phyloP scores from a whole-genome alignment of 2,329 filamentous ascomycete genomes.

The Penicillium sp. region DNA sequence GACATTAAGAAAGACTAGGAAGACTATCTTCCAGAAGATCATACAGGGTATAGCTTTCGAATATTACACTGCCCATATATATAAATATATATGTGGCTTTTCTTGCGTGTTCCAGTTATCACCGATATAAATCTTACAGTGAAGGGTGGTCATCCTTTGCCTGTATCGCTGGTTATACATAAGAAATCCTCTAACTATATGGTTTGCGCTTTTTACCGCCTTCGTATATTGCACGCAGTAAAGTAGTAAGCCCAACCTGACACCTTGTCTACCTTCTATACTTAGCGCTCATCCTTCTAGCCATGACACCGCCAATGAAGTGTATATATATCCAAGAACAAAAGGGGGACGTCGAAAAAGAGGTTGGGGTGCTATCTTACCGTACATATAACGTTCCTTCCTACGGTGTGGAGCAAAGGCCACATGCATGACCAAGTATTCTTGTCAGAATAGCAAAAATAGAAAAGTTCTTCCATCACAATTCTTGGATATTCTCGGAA shows the following conservation, averaged over 20 bases:
- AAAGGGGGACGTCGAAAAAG: too few relatives aligned
- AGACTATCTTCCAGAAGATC: constrained; percentile 5
- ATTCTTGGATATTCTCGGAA: constrained; percentile 58
- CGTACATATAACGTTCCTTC: constrained; percentile 38
- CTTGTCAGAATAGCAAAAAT: neutral
- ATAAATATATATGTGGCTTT: neutral
- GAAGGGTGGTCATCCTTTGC: constrained; percentile 3
- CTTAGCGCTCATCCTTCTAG: too few relatives aligned
- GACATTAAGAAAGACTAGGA: constrained; percentile 40
- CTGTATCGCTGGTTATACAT: neutral
- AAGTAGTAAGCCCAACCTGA: too few relatives aligned
- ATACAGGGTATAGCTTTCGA: neutral
- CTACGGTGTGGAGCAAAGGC: constrained; percentile 46
- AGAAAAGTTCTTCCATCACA: constrained; percentile 50
- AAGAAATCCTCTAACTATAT: too few relatives aligned
- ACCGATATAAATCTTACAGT: too few relatives aligned
- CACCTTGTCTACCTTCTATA: too few relatives aligned
- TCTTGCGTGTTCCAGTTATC: neutral
- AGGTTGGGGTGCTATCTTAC: neutral
- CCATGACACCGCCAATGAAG: too few relatives aligned
- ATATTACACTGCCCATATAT: too few relatives aligned
- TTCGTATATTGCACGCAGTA: too few relatives aligned
- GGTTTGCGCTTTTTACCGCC: too few relatives aligned
- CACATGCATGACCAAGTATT: neutral
- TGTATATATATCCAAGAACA: too few relatives aligned